Conservation (phyloP, 2,329 filamentous ascomycete genomes). For the Monilinia fructigena region DNA sequence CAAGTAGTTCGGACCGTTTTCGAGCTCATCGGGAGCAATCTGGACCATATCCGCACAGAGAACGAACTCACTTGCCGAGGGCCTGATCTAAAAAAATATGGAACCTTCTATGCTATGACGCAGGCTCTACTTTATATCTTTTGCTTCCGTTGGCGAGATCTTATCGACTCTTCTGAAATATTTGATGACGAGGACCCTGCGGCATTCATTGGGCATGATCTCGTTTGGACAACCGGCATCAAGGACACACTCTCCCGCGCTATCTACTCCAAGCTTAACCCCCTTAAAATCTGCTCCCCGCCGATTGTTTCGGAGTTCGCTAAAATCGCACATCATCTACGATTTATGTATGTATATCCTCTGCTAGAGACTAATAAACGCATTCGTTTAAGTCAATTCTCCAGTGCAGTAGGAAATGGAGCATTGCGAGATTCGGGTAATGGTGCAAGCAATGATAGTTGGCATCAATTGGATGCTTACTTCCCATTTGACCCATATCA, state of each 20-base stretch:
- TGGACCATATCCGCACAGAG: slow-evolving; percentile 70
- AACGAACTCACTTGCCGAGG: slow-evolving; percentile 75
- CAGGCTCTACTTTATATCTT: slow-evolving; percentile 74
- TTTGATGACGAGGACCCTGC: slow-evolving; percentile 62
- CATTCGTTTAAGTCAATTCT: slow-evolving; percentile 71
- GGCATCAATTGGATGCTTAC: slow-evolving; percentile 85
- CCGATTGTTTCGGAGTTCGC: slow-evolving; percentile 91
- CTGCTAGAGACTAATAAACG: slow-evolving; percentile 91
- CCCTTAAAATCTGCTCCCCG: slow-evolving; percentile 89
- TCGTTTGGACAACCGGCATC: slow-evolving; percentile 73
- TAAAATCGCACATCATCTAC: slow-evolving; percentile 78
- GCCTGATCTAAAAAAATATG: slow-evolving; percentile 71
- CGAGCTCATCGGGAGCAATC: slow-evolving; percentile 70
- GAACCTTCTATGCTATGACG: slow-evolving; percentile 67
- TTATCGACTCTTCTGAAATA: slow-evolving; percentile 60
- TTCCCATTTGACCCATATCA: slow-evolving; percentile 98
- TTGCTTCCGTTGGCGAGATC: slow-evolving; percentile 95
- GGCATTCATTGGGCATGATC: slow-evolving; percentile 65
- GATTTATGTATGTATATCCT: slow-evolving; percentile 85
- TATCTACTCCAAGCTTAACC: slow-evolving; percentile 87
- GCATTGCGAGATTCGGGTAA: slow-evolving; percentile 51
- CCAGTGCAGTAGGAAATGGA: slow-evolving; percentile 51
- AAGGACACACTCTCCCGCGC: slow-evolving; percentile 73
- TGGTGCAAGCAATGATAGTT: slow-evolving; percentile 65
- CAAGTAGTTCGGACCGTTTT: slow-evolving; percentile 81